Evolutionary conservation across 2,329 filamentous ascomycete genomes (phyloP).

Genomic region (Bipolaris sorokiniana): DNA sequence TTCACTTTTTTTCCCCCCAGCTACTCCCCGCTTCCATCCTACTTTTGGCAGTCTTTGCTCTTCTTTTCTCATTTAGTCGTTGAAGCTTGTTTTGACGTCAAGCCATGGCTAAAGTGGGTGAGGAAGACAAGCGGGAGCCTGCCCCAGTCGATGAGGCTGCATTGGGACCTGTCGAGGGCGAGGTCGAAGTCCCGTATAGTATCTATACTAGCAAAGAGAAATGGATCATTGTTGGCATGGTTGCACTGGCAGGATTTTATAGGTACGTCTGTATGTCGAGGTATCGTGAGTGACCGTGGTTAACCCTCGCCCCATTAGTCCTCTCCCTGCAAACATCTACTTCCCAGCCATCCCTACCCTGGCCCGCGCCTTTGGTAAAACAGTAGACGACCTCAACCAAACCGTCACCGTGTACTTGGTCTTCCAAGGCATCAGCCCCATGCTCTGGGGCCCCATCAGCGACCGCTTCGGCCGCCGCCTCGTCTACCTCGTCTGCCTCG

Average conservation of each 20-base stretch:
- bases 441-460: slow-evolving; percentile 59
- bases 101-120: slow-evolving; percentile 10
- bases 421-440: slow-evolving; percentile 59
- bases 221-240: slow-evolving; percentile 41
- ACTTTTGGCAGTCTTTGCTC: not conserved
- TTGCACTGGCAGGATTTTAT: slow-evolving; percentile 40
- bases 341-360: slow-evolving; percentile 45
- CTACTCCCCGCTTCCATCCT: not conserved
- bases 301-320: slow-evolving; percentile 18
- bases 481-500: slow-evolving; percentile 54
- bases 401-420: slow-evolving; percentile 59
- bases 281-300: not conserved
- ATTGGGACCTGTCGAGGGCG: slow-evolving; percentile 20
- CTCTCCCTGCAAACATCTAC: slow-evolving; percentile 53
- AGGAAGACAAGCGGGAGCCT: slow-evolving; percentile 23
- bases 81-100: slow-evolving; percentile 1
- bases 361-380: slow-evolving; percentile 49
- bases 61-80: not conserved
- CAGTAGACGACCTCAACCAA: slow-evolving; percentile 55
- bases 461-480: slow-evolving; percentile 59
- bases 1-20: not conserved
- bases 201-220: slow-evolving; percentile 39
- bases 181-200: slow-evolving; percentile 34
- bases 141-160: slow-evolving; percentile 16
- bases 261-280: slow-evolving; percentile 23